These are phyloP conservation scores for Podila clonocystis DNA, from an alignment of 192 early-diverging fungal species.

Conservation along the genomic window DNA sequence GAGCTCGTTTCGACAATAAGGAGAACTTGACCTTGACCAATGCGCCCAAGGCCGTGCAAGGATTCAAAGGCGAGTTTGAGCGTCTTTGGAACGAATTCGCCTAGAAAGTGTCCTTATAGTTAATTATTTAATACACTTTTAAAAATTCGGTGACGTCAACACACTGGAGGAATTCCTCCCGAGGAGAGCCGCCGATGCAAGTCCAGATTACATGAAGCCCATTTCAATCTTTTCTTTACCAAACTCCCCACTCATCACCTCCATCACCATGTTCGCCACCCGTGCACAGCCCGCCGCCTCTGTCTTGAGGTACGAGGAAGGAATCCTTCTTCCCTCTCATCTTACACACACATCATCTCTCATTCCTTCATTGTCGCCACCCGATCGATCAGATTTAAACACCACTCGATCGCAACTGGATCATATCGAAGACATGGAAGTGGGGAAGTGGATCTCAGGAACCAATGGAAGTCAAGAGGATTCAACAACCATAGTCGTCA, in stretches of 20 bases:
- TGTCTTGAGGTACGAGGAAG: constrained; percentile 4
- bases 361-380: not conserved
- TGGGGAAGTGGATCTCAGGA: too few relatives aligned
- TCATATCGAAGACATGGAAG: too few relatives aligned
- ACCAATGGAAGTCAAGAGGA: too few relatives aligned
- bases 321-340: not conserved
- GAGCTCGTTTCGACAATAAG: constrained; percentile 73
- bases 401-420: too few relatives aligned
- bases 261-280: constrained; percentile 12
- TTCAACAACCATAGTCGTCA: too few relatives aligned
- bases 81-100: constrained; percentile 66
- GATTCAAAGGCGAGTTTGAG: constrained; percentile 70
- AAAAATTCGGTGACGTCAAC: constrained; percentile 2
- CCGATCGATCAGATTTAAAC: too few relatives aligned
- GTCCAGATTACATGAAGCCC: too few relatives aligned
- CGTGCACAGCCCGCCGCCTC: constrained; percentile 9
- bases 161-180: too few relatives aligned
- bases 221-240: not conserved
- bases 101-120: too few relatives aligned
- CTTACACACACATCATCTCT: not conserved
- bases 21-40: constrained; percentile 77
- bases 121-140: too few relatives aligned
- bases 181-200: too few relatives aligned
- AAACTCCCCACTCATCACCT: not conserved
- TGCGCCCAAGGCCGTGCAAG: constrained; percentile 62